Base-by-base conservation (phyloP, 78 protist genomes). In the Pigoraptor vietnamica region DNA sequence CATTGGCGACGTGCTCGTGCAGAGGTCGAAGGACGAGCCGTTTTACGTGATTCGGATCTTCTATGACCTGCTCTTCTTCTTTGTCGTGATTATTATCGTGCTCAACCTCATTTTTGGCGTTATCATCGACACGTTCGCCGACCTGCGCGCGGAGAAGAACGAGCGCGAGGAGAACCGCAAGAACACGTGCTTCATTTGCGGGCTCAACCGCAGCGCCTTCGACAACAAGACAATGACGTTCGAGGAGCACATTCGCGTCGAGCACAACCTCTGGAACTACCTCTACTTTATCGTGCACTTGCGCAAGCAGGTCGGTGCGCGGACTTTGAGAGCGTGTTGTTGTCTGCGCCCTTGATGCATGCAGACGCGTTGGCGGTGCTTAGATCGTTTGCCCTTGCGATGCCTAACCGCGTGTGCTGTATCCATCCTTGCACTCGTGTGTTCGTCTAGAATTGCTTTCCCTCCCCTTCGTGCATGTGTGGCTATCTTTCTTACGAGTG, bases 111-210 rank as follows among this genome's bases (percentile, higher is more conserved):
- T 96, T 88, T 90, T 94, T 81, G 96, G 96, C 56, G 91, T 94
- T 39, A 96, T 96, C 88, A 92, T 96, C 92, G 97, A 96, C 91
- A 94, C 97, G n/a, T 96, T 96, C 33, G 96, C 96, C 23, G 95
- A 94, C 82, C 91, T 96, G 87, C 93, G 97, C 19, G 84, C 89
- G 83, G 94, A 94, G 89, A 92, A 92, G 94, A 34, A 88, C 29
- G 90, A 89, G 2, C 89, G 32, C 55, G 92, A 88, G 55, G 94
- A 93, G 37, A 89, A 33, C 39, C 40, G 86, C 9, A 36, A 35
- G 34, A 93, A 93, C 81, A 90, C 94, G 38, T 93, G 94, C 90
- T 93, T 83, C 56, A 81, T 93, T 23, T 93, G 94, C 86, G 94
- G 94, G 24, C 92, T 93, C 23, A 19, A 36, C 0, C 92, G 94